Conservation (phyloP, 257 asterid genomes). For the Knoxia roxburghii region DNA sequence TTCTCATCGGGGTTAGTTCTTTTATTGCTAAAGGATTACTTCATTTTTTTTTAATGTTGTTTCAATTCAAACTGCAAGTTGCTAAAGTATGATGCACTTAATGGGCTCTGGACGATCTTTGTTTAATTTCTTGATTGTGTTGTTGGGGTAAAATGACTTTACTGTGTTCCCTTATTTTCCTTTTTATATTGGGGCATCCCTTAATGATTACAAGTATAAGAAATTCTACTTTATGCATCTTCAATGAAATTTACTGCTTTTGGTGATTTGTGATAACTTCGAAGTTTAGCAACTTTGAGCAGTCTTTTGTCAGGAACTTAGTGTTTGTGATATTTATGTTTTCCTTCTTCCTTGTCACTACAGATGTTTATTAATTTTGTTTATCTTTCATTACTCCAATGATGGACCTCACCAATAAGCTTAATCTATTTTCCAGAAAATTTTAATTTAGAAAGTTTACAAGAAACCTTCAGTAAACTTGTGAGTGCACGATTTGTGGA, state of each 20-base stretch:
- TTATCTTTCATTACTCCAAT: background rate
- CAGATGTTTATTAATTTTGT: background rate
- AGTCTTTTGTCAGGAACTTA: background rate
- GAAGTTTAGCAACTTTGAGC: background rate
- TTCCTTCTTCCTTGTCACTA: background rate
- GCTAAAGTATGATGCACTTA: background rate
- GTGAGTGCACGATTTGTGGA: constrained; percentile 66
- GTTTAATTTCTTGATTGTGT: background rate
- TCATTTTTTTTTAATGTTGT: background rate
- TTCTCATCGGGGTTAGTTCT: constrained; percentile 27
- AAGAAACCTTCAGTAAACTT: constrained; percentile 54
- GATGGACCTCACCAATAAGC: background rate
- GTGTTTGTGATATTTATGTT: background rate
- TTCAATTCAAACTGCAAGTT: background rate
- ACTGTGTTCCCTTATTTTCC: background rate
- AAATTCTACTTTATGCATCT: background rate
- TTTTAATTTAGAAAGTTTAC: constrained; percentile 32
- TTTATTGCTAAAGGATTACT: background rate
- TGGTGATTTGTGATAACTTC: background rate
- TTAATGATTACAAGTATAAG: too few species aligned
- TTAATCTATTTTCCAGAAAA: constrained; percentile 41
- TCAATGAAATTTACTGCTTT: background rate
- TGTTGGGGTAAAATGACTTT: background rate
- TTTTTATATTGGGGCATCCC: too few species aligned
- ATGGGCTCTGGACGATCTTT: background rate